Percentiles rank a stretch among this genome's conserved stretches.
These are phyloP conservation scores for Lactarius sanguifluus DNA, from an alignment of 768 basidiomycete genomes.

Conservation along the genomic window DNA sequence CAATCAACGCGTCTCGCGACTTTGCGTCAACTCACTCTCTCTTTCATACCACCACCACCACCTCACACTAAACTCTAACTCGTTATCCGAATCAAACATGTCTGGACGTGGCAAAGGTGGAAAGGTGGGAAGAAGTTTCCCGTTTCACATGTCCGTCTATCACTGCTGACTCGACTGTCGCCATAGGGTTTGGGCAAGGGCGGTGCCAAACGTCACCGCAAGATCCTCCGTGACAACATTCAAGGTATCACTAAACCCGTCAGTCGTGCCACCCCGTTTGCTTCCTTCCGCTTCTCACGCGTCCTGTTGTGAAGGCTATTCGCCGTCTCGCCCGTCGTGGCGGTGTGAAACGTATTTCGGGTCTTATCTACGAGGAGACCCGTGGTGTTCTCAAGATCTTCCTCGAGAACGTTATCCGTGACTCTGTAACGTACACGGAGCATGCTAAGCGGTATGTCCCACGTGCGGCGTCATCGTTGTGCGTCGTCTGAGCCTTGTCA, in stretches of 20 bases:
- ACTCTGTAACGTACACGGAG: constrained; percentile 70
- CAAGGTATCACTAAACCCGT: constrained; percentile 58
- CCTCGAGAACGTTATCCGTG: constrained; percentile 79
- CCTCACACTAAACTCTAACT: constrained; percentile 27
- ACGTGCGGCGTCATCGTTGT: not conserved
- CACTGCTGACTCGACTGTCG: constrained; percentile 17
- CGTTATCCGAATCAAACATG: constrained; percentile 49
- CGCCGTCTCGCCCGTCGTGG: constrained; percentile 96
- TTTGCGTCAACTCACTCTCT: constrained; percentile 26
- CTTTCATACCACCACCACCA: constrained; percentile 28
- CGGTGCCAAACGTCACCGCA: constrained; percentile 94
- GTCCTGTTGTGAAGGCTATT: constrained; percentile 60
- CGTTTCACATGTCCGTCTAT: constrained; percentile 19
- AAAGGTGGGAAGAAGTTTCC: constrained; percentile 49
- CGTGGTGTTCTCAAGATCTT: constrained; percentile 94
- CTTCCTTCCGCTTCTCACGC: constrained; percentile 29
- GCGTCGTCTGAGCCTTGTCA: constrained; percentile 53
- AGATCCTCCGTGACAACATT: constrained; percentile 86
- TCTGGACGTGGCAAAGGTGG: constrained; percentile 98
- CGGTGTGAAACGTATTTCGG: constrained; percentile 95
- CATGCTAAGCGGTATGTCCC: constrained; percentile 56
- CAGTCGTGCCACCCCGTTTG: constrained; percentile 10
- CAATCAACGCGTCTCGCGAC: constrained; percentile 27
- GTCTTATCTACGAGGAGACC: constrained; percentile 95
- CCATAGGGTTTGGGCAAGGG: constrained; percentile 90